A percentile compares a stretch with the other conserved stretches of the same genome.
Conservation (phyloP, 2,329 filamentous ascomycete genomes). For the Aureobasidium sp. region DNA sequence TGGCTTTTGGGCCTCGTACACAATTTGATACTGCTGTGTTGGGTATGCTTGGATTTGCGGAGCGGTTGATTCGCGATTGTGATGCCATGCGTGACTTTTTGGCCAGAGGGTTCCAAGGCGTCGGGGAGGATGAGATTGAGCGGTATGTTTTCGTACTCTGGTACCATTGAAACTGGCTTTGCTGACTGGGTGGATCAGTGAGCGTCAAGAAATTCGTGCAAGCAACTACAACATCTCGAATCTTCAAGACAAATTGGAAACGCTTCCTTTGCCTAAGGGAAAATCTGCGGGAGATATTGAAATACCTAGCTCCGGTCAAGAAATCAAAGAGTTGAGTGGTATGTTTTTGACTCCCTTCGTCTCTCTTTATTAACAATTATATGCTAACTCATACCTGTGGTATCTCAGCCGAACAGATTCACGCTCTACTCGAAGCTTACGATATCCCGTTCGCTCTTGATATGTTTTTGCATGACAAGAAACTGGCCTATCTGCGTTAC, state of each 20-base stretch:
- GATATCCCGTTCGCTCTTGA: not conserved
- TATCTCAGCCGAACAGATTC: not conserved
- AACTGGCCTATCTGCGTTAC: constrained; percentile 7
- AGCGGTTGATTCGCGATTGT: not conserved
- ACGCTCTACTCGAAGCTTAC: not conserved
- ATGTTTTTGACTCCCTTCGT: not conserved
- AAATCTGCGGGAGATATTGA: not conserved
- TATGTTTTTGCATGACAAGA: constrained; percentile 11
- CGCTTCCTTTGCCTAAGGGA: not conserved
- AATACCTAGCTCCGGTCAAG: not conserved
- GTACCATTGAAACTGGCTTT: too few species aligned
- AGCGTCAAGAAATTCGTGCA: not conserved
- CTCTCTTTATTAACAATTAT: not conserved
- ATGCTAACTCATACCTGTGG: not conserved
- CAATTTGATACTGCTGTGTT: not conserved
- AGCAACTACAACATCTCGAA: not conserved
- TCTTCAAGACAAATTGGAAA: not conserved
- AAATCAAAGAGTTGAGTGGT: not conserved
- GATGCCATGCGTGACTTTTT: constrained; percentile 2
- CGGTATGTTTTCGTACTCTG: not conserved
- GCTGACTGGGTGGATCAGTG: not conserved
- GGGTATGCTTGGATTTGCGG: not conserved
- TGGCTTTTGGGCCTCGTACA: not conserved
- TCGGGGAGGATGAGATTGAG: not conserved
- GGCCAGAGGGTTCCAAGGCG: not conserved